Conservation (phyloP, 331 rosid genomes). For the Arachis monticola region DNA sequence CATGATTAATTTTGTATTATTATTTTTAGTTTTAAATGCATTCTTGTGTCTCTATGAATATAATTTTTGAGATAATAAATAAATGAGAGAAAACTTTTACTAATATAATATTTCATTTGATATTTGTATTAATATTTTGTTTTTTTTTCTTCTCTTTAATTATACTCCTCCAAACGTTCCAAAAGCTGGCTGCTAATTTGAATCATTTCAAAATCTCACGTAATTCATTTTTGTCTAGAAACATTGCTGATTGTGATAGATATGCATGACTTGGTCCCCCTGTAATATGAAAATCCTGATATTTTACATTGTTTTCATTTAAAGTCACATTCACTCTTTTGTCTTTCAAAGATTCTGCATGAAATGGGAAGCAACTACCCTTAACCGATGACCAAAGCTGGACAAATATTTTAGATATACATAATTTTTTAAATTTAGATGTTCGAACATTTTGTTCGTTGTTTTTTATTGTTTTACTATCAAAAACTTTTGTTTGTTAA, state of each 20-base stretch:
- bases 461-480: too few species aligned
- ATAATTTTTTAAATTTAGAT: not conserved
- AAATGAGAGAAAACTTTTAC: too few species aligned
- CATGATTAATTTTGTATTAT: too few species aligned
- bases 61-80: too few species aligned
- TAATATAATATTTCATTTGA: too few species aligned
- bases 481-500: too few species aligned
- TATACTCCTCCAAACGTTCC: conserved; percentile 12
- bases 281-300: not conserved
- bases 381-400: conserved; percentile 38
- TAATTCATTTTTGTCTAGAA: not conserved
- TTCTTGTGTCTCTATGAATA: too few species aligned
- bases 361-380: conserved; percentile 44
- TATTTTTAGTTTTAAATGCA: too few species aligned
- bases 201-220: not conserved
- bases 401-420: not conserved
- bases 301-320: not conserved
- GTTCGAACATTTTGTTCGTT: too few species aligned
- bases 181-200: not conserved
- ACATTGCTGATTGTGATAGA: conserved; percentile 29
- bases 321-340: not conserved
- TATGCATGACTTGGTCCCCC: conserved; percentile 27
- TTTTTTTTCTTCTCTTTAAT: not conserved
- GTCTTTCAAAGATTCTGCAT: conserved; percentile 31
- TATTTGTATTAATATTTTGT: too few species aligned